phyloP scores from a whole-genome alignment of 495 filamentous ascomycete species.

The Hypoxylon trugodes region DNA sequence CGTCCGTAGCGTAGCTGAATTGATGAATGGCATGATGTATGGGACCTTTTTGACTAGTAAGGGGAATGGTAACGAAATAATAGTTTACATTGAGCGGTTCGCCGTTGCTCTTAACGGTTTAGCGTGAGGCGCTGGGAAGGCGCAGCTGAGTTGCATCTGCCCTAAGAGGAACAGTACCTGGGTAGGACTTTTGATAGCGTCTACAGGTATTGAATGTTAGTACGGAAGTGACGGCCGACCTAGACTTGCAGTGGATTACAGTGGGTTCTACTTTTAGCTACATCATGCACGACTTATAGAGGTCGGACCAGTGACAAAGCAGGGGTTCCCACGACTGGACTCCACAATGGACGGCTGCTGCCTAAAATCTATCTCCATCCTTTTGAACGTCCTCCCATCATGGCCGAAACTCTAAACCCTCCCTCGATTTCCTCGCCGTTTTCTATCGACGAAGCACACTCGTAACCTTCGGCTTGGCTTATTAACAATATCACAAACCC shows the following conservation, averaged over 20 bases:
- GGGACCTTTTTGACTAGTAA: slow-evolving; percentile 11
- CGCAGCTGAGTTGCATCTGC: slow-evolving; percentile 41
- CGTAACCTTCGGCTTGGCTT: not conserved
- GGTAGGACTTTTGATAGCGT: slow-evolving; percentile 45
- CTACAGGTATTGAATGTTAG: slow-evolving; percentile 32
- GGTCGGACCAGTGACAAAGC: slow-evolving; percentile 13
- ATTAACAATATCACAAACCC: slow-evolving; percentile 1
- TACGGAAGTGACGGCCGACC: slow-evolving; percentile 17
- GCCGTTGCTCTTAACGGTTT: slow-evolving; percentile 31
- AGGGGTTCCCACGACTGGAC: slow-evolving; percentile 29
- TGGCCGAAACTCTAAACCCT: slow-evolving; percentile 30
- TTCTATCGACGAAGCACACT: slow-evolving; percentile 19
- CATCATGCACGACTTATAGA: slow-evolving; percentile 26
- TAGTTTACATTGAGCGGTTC: too few species aligned
- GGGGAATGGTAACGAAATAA: slow-evolving; percentile 14
- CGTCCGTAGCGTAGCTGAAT: slow-evolving; percentile 2
- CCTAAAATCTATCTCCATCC: slow-evolving; percentile 47
- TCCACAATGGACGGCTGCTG: slow-evolving; percentile 45
- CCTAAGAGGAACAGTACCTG: slow-evolving; percentile 30
- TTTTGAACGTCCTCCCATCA: slow-evolving; percentile 35
- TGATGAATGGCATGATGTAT: slow-evolving; percentile 24
- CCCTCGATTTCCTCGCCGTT: slow-evolving; percentile 24
- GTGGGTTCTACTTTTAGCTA: slow-evolving; percentile 19
- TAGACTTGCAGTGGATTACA: not conserved
- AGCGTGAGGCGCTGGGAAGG: slow-evolving; percentile 41